Evolutionary conservation across 2,329 filamentous ascomycete genomes (phyloP).

Genomic region (Fusarium compactum): DNA sequence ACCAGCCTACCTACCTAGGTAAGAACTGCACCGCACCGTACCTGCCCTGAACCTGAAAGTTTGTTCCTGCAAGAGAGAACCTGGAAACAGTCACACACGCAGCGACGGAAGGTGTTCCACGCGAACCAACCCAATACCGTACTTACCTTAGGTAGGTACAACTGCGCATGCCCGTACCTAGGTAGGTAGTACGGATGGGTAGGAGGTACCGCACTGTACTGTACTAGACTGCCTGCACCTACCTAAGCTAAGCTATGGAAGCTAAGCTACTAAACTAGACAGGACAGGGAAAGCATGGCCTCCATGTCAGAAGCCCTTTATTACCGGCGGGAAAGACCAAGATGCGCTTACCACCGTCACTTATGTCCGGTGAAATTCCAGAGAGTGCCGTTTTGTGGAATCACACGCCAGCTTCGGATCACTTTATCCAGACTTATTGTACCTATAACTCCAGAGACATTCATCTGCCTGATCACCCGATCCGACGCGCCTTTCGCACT

Average conservation of each 20-base stretch:
- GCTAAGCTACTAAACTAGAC: not conserved
- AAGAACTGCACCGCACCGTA: not conserved
- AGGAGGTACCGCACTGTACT: not conserved
- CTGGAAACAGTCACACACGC: not conserved
- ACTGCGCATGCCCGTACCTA: not conserved
- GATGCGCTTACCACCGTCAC: slow-evolving; percentile 3
- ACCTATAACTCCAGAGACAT: not conserved
- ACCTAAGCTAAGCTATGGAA: not conserved
- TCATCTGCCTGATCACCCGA: not conserved
- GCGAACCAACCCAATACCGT: not conserved
- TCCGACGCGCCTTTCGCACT: not conserved
- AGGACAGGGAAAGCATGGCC: slow-evolving; percentile 7
- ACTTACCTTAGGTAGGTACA: not conserved
- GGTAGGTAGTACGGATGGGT: not conserved
- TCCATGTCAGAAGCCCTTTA: slow-evolving; percentile 9
- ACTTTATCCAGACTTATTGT: slow-evolving; percentile 8
- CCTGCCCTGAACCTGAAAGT: slow-evolving; percentile 10
- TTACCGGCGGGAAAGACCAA: slow-evolving; percentile 13
- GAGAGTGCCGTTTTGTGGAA: slow-evolving; percentile 19
- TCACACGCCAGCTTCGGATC: slow-evolving; percentile 32
- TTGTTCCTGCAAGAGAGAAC: slow-evolving; percentile 23
- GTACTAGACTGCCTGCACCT: not conserved
- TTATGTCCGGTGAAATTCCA: slow-evolving; percentile 13
- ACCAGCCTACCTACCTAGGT: not conserved
- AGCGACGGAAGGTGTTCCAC: not conserved